phyloP scores from a whole-genome alignment of 176 grass and related monocot genomes.

The Zea luxurians region DNA sequence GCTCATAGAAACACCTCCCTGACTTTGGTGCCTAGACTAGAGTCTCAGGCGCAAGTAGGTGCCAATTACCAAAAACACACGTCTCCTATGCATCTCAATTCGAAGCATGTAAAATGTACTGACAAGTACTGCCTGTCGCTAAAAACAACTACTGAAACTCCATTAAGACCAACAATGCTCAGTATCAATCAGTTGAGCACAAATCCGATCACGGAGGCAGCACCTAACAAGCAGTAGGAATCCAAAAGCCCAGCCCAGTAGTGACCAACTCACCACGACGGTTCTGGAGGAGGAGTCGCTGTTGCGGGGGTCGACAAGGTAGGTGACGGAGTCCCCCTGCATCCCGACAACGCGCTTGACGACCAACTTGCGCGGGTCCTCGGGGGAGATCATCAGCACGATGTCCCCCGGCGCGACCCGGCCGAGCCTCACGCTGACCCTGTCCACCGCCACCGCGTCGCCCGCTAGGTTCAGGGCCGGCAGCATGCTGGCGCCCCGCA shows the following conservation, averaged over 20 bases:
- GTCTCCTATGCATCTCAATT: neutral
- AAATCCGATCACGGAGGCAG: neutral
- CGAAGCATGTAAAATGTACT: neutral
- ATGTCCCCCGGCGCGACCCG: slow-evolving; percentile 56
- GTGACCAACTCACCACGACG: slow-evolving; percentile 54
- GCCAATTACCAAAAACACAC: neutral
- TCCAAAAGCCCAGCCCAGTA: neutral
- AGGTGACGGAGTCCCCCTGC: slow-evolving; percentile 66
- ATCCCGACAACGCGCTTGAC: slow-evolving; percentile 69
- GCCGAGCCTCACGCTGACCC: slow-evolving; percentile 41
- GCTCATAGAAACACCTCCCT: neutral
- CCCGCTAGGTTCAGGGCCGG: slow-evolving; percentile 71
- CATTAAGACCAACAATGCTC: neutral
- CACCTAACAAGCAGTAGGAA: neutral
- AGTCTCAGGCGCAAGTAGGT: neutral
- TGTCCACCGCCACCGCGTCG: slow-evolving; percentile 66
- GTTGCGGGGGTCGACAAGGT: slow-evolving; percentile 51
- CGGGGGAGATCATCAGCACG: slow-evolving; percentile 66
- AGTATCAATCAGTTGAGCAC: neutral
- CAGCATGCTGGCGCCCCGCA: slow-evolving; percentile 76
- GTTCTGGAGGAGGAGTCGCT: slow-evolving; percentile 49
- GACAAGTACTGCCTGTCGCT: no score
- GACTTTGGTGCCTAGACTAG: neutral
- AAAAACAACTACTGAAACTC: neutral
- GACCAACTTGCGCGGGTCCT: slow-evolving; percentile 65